Evolutionary conservation across 306 rosid genomes (phyloP), one percentile per base, ranked within the genome.

Genomic region (Citrullus amarus): DNA sequence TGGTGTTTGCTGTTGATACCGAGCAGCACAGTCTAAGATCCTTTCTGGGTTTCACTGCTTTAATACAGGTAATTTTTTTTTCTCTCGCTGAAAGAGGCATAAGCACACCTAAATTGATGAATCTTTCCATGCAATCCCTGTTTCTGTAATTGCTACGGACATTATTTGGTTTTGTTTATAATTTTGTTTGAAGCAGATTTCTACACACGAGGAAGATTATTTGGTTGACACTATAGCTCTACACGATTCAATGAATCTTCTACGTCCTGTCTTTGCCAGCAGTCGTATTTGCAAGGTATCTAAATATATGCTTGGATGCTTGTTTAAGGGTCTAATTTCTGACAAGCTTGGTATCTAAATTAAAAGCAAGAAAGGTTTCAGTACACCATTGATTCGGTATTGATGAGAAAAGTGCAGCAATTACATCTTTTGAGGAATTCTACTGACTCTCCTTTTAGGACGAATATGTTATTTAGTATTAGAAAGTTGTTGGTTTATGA

Each of bases 221-320:
- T 88, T 95, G 89, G 81, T 95, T 46, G 99, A 95, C 82, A 79
- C 97, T 48, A 88, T 95, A 88, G 90, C 97, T 65, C 77, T 92
- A 69, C 99, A 91, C 68, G 97, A 95, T 85, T 83, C 58, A 25
- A 91, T 95, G 91, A 82, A 83, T 76, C 84, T 83, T 79, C 93
- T 95, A 79, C 85, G 85, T 79, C 90, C 90, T 5, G 88, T 89
- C 85, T 95, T 95, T 68, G 91, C 92, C 9, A 80, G 89, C 80
- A 88, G 93, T 78, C 85, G 81, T 79, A 89, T 92, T 75, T 95
- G 92, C 85, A 92, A 95, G 93, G 97, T 92, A 85, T 83, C 78
- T 67, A 81, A 79, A 85, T 80, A 50, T 66, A 75, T 34, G 39
- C 18, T 80, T 84, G 4, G 80, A 30, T 82, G 70, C 57, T 63